phyloP scores from a whole-genome alignment of 352 stramenopile species.

The Saprolegnia parasitica region DNA sequence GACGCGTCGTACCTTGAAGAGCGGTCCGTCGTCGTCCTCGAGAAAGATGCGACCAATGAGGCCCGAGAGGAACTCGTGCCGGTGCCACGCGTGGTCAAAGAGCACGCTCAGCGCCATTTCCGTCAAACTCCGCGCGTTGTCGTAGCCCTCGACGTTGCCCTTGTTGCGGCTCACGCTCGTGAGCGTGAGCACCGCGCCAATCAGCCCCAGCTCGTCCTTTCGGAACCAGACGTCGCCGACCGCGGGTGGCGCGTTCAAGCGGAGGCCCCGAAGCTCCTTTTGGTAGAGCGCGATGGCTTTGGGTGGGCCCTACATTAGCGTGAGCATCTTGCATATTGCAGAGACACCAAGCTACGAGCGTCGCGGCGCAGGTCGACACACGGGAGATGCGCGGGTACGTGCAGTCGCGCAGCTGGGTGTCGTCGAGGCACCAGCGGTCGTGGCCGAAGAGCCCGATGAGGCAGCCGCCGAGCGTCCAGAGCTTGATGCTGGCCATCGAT shows the following conservation, averaged over 20 bases:
- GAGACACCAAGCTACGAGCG: not conserved
- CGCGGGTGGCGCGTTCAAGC: not conserved
- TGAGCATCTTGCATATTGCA: slow-evolving; percentile 4
- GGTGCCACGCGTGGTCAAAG: slow-evolving; percentile 21
- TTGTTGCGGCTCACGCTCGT: slow-evolving; percentile 14
- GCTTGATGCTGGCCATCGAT: slow-evolving; percentile 5
- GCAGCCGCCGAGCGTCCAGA: slow-evolving; percentile 16
- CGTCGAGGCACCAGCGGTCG: not conserved
- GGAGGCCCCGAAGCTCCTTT: not conserved
- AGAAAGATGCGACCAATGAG: slow-evolving; percentile 11
- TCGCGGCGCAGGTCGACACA: not conserved
- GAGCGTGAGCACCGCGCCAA: slow-evolving; percentile 17
- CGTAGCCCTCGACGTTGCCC: slow-evolving; percentile 17
- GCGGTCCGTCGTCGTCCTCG: not conserved
- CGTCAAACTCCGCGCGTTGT: not conserved
- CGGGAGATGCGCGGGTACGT: not conserved
- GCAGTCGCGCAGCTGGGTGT: not conserved
- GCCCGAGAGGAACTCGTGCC: slow-evolving; percentile 15
- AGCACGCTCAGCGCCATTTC: slow-evolving; percentile 6
- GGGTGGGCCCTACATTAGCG: not conserved
- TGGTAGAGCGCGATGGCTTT: slow-evolving; percentile 12
- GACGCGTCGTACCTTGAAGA: slow-evolving; percentile 10
- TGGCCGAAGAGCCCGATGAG: slow-evolving; percentile 10
- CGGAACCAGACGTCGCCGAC: slow-evolving; percentile 24
- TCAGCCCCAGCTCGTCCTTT: slow-evolving; percentile 5